Evolutionary conservation across 2,329 filamentous ascomycete species (phyloP).

Genomic region (Aspergillus glaucus): DNA sequence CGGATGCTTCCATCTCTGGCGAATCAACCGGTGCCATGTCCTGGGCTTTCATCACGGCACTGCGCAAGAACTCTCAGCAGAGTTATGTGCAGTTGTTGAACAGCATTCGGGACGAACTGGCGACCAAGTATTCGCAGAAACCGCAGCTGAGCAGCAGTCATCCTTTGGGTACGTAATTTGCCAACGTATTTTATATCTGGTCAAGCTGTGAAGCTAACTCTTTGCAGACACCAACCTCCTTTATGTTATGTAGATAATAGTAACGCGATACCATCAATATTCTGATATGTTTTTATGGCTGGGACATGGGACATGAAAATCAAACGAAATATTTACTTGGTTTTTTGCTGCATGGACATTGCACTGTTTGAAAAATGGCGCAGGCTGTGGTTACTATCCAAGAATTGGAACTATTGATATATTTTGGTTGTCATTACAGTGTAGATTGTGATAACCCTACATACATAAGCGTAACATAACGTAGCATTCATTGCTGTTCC

Average conservation of each 20-base stretch:
- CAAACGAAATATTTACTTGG: too few species aligned
- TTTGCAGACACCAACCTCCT: slow-evolving; percentile 56
- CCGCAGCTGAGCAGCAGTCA: slow-evolving; percentile 95
- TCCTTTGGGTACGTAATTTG: slow-evolving; percentile 67
- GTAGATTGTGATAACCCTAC: too few species aligned
- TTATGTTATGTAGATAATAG: slow-evolving; percentile 55
- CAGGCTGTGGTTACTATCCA: too few species aligned
- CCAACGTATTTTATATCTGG: not conserved
- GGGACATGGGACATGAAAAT: not conserved
- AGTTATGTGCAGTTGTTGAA: slow-evolving; percentile 94
- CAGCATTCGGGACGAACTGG: slow-evolving; percentile 84
- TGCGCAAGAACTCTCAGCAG: slow-evolving; percentile 90
- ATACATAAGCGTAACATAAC: too few species aligned
- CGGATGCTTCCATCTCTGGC: slow-evolving; percentile 80
- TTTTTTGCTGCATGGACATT: too few species aligned
- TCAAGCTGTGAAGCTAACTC: slow-evolving; percentile 6
- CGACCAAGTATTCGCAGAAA: slow-evolving; percentile 85
- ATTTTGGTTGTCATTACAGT: too few species aligned
- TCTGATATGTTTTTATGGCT: not conserved
- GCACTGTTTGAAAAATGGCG: too few species aligned
- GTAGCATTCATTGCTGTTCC: too few species aligned
- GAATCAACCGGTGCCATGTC: slow-evolving; percentile 97
- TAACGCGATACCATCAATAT: not conserved
- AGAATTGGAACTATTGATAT: too few species aligned
- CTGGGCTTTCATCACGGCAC: slow-evolving; percentile 85